Base-by-base conservation (phyloP, 2,329 filamentous ascomycete genomes). In the Thermoascus crustaceus region DNA sequence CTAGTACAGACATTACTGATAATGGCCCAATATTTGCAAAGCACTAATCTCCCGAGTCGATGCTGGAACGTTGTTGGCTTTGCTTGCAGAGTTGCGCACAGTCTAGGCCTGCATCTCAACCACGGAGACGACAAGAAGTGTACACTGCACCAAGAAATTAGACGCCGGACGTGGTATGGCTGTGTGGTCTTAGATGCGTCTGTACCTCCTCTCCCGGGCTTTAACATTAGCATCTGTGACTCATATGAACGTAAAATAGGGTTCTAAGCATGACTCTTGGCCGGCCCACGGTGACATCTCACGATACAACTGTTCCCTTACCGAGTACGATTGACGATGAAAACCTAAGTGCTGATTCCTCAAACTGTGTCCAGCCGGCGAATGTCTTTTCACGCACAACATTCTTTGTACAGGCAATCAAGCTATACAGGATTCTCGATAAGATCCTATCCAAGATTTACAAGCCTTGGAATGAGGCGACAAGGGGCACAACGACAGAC, bases 31-130 rank as follows among this genome's bases (percentile, higher is more conserved):
- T 52, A 57, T 13, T 47, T 68, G 3, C 64, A 68, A 29, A 59
- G 61, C 27, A 66, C 65, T 1, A 55, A 58, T 0, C 63, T 62
- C 34, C 57, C 63, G 0, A 57, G 53, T 14, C 50, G 60, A 6
- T 68, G 64, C 39, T 69, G 65, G 63, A 64, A 66, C 30, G 48
- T 58, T 0, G 56, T 66, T 4, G 66, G 65, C 1, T 33, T 68
- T 4, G 65, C 66, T 0, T 64, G 57, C 32, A 50, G 64, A 3
- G 48, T 66, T 7, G 65, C 61, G 1, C 58, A 63, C 29, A 63
- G 63, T 0, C 45, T 69, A 2, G 64, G 65, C 0, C 41, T 70
- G 21, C 64, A 69, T 35, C 52, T 54, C 5, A 50, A 48, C 16
- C 43, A 40, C 22, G 43, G 11, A 20, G 36, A 16, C 34, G 39